A percentile compares a stretch with the other conserved stretches of the same genome.
These are phyloP conservation scores for Starmerella kuoi DNA, from an alignment of 805 yeast species.

Conservation along the genomic window DNA sequence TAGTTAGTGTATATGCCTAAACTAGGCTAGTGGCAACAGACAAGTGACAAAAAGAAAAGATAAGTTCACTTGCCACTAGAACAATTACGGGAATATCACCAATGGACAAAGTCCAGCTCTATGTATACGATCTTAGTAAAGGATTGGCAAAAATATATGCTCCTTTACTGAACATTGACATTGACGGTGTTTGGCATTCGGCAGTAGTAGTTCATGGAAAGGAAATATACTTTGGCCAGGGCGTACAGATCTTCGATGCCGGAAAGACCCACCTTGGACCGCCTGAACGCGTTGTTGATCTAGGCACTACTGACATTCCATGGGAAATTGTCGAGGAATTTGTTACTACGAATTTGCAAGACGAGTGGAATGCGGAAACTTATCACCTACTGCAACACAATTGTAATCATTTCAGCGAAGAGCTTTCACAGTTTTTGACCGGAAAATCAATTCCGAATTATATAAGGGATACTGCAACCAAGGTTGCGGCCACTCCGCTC, in stretches of 20 bases:
- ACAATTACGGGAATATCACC: too few relatives aligned
- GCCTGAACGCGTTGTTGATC: constrained; percentile 41
- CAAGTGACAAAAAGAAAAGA: too few relatives aligned
- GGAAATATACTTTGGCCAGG: constrained; percentile 52
- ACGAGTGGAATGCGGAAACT: constrained; percentile 36
- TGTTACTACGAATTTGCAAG: constrained; percentile 36
- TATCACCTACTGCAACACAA: constrained; percentile 52
- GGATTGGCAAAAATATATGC: constrained; percentile 40
- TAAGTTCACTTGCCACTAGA: too few relatives aligned
- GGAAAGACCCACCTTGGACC: constrained; percentile 49
- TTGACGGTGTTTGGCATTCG: constrained; percentile 61
- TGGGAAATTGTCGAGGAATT: constrained; percentile 44
- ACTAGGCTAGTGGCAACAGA: too few relatives aligned
- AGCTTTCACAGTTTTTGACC: constrained; percentile 43
- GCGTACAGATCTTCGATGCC: constrained; percentile 38
- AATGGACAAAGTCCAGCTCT: constrained; percentile 35
- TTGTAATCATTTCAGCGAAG: constrained; percentile 57
- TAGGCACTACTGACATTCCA: constrained; percentile 43
- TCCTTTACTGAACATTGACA: constrained; percentile 36
- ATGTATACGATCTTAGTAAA: constrained; percentile 51
- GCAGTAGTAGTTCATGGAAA: constrained; percentile 40
- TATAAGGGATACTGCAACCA: constrained; percentile 41
- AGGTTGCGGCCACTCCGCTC: constrained; percentile 39
- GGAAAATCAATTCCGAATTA: constrained; percentile 44
- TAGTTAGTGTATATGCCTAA: too few relatives aligned